Percentiles rank a stretch among this genome's conserved stretches.
Conservation (phyloP, 2,329 filamentous ascomycete species). For the Xylaria sp. region DNA sequence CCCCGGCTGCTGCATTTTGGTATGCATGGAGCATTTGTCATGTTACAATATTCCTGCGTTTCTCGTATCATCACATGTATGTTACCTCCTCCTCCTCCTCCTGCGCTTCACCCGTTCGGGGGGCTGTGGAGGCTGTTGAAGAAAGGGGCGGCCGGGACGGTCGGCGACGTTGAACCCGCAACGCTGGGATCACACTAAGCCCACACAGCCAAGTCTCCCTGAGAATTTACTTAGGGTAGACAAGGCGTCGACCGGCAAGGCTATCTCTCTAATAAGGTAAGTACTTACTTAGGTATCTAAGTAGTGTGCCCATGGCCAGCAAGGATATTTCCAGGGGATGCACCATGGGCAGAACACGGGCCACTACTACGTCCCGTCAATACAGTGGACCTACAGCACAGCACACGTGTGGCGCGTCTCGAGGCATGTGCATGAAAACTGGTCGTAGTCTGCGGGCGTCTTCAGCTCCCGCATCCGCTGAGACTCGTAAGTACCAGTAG, state of each 20-base stretch:
- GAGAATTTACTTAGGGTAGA: not conserved
- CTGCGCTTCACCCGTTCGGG: constrained; percentile 18
- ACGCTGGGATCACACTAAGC: constrained; percentile 15
- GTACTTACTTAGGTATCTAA: too few relatives aligned
- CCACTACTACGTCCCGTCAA: too few relatives aligned
- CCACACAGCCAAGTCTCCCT: too few relatives aligned
- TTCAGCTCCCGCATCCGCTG: too few relatives aligned
- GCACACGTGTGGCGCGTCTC: too few relatives aligned
- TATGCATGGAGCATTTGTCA: constrained; percentile 32
- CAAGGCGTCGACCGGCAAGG: constrained; percentile 11
- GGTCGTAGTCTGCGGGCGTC: too few relatives aligned
- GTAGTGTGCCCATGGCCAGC: too few relatives aligned
- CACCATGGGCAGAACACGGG: too few relatives aligned
- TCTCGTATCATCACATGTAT: constrained; percentile 21
- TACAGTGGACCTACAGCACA: too few relatives aligned
- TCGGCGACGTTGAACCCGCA: constrained; percentile 16
- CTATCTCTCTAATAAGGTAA: too few relatives aligned
- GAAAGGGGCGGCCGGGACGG: constrained; percentile 4
- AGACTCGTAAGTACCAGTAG: too few relatives aligned
- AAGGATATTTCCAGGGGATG: not conserved
- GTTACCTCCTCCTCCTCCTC: not conserved
- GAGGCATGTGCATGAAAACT: too few relatives aligned
- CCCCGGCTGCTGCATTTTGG: constrained; percentile 22
- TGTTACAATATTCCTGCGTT: constrained; percentile 28
- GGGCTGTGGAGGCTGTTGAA: constrained; percentile 1